Evolutionary conservation across 495 filamentous ascomycete genomes (phyloP).

Genomic region (Apiosordaria backusii): DNA sequence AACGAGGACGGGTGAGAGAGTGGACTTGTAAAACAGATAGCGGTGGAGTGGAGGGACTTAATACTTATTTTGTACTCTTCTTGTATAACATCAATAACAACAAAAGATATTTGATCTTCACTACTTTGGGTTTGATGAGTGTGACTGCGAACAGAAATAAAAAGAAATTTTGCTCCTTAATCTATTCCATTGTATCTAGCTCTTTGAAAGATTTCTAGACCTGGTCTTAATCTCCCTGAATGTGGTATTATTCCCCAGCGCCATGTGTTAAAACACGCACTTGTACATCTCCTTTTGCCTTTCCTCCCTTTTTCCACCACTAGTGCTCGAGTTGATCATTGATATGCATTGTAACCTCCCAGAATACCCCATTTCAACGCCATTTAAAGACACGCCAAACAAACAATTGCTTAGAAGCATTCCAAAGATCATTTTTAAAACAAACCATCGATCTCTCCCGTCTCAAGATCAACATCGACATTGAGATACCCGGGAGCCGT

Average conservation of each 20-base stretch:
- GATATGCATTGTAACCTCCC: constrained; percentile 2
- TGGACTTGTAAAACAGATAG: neutral
- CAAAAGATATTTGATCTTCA: neutral
- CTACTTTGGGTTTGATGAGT: neutral
- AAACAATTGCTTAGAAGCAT: neutral
- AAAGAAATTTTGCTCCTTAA: neutral
- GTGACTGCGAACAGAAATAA: neutral
- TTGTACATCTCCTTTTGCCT: constrained; percentile 1
- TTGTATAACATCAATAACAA: neutral
- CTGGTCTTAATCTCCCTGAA: constrained; percentile 1
- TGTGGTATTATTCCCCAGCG: constrained; percentile 16
- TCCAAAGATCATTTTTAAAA: constrained; percentile 62
- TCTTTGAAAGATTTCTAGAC: neutral
- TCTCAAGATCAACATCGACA: constrained; percentile 88
- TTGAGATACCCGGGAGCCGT: constrained; percentile 96
- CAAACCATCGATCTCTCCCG: constrained; percentile 91
- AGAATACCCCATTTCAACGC: constrained; percentile 1
- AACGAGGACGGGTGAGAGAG: neutral
- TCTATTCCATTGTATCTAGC: neutral
- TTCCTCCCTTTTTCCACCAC: neutral
- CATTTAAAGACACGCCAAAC: constrained; percentile 5
- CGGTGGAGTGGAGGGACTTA: neutral
- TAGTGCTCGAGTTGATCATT: constrained; percentile 25
- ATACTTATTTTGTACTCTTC: neutral
- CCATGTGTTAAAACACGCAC: constrained; percentile 34